Evolutionary conservation across 2,329 filamentous ascomycete genomes (phyloP).

Genomic region (Lecanicillium sp.): DNA sequence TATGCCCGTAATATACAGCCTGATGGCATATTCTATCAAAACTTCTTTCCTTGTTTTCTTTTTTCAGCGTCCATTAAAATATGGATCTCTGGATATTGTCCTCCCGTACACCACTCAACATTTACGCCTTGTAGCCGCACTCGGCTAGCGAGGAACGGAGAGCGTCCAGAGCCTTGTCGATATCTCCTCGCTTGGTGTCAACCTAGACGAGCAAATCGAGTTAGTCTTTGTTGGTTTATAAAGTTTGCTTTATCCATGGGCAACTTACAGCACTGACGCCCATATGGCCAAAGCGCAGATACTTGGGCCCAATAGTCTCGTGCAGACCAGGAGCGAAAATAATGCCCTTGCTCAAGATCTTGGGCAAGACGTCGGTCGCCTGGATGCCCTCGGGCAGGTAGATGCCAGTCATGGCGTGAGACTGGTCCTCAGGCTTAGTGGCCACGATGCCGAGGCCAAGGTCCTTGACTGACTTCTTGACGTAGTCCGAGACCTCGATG

Average conservation of each 20-base stretch:
- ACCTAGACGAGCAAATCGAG: slow-evolving; percentile 38
- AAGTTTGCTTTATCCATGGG: no score
- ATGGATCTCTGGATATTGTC: slow-evolving; percentile 28
- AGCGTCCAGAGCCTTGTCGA: slow-evolving; percentile 75
- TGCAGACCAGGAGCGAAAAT: slow-evolving; percentile 94
- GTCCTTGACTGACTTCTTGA: slow-evolving; percentile 75
- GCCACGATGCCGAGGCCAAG: slow-evolving; percentile 86
- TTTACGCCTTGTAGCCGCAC: slow-evolving; percentile 46
- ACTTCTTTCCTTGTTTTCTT: neutral
- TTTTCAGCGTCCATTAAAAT: slow-evolving; percentile 2
- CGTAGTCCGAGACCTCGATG: slow-evolving; percentile 67
- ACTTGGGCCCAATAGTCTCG: slow-evolving; percentile 88
- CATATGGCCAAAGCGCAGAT: slow-evolving; percentile 97
- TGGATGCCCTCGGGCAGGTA: slow-evolving; percentile 82
- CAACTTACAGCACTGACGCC: slow-evolving; percentile 77
- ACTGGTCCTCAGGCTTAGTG: slow-evolving; percentile 77
- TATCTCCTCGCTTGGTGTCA: slow-evolving; percentile 69
- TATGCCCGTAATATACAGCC: slow-evolving; percentile 3
- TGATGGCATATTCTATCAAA: slow-evolving; percentile 1
- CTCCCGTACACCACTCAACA: no score
- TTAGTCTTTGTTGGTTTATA: no score
- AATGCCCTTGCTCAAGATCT: slow-evolving; percentile 75
- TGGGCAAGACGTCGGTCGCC: slow-evolving; percentile 76
- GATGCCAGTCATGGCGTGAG: slow-evolving; percentile 96
- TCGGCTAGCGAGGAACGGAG: slow-evolving; percentile 68